phyloP scores from a whole-genome alignment of 345 rosid genomes.

The Eucalyptus paniculata region DNA sequence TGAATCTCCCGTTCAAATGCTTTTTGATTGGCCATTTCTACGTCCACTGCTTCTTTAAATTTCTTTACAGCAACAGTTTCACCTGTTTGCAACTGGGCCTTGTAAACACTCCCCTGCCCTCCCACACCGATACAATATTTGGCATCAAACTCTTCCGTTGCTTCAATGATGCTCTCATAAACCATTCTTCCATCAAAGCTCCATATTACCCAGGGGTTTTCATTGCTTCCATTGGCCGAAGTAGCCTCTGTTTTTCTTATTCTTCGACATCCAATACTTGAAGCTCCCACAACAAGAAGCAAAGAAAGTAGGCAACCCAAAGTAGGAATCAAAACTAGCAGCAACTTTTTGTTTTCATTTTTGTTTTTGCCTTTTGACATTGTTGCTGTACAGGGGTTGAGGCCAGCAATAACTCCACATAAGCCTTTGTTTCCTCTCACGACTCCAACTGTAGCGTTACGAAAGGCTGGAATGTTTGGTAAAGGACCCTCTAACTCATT shows the following conservation, averaged over 20 bases:
- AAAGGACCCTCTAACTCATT: too few relatives aligned
- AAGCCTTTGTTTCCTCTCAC: too few relatives aligned
- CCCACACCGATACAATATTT: conserved; percentile 5
- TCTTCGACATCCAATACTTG: background rate
- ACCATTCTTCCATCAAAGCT: background rate
- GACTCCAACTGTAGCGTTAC: too few relatives aligned
- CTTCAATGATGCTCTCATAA: conserved; percentile 1
- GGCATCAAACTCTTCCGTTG: background rate
- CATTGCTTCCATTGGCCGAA: too few relatives aligned
- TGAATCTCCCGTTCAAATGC: too few relatives aligned
- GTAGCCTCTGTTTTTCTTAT: background rate
- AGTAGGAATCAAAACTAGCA: background rate
- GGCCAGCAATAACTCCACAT: fast-evolving
- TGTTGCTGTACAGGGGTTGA: too few relatives aligned
- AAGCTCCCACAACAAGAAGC: background rate
- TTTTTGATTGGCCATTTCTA: too few relatives aligned
- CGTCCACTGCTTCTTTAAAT: too few relatives aligned
- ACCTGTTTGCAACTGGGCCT: background rate
- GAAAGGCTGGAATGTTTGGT: too few relatives aligned
- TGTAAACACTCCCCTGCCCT: conserved; percentile 2
- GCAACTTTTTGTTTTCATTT: background rate
- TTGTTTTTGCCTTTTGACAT: fast-evolving
- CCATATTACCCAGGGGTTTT: background rate
- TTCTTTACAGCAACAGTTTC: too few relatives aligned
- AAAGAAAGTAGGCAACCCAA: background rate